Evolutionary conservation across 2,329 filamentous ascomycete genomes (phyloP).

Genomic region (Pestalotiopsis sp.): DNA sequence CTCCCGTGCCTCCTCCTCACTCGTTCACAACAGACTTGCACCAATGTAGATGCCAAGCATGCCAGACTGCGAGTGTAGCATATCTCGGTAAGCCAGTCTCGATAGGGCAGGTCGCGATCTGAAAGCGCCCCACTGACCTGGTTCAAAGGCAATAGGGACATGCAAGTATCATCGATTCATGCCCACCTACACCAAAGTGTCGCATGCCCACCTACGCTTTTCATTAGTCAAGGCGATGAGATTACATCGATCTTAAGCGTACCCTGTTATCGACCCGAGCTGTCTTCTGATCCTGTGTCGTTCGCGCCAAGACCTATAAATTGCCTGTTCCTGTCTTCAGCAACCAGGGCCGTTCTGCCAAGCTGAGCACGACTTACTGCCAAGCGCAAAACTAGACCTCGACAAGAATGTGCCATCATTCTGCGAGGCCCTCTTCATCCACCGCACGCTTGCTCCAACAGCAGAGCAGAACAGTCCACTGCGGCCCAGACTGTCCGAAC

Average conservation of each 20-base stretch:
- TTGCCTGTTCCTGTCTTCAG: conserved; percentile 14
- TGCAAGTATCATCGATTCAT: background rate
- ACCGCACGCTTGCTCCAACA: background rate
- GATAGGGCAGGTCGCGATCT: background rate
- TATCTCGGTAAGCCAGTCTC: conserved; percentile 8
- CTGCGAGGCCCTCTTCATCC: conserved; percentile 11
- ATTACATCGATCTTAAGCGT: background rate
- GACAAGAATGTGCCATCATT: conserved; percentile 34
- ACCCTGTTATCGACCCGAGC: background rate
- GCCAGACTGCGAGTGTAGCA: conserved; percentile 3
- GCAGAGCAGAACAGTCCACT: background rate
- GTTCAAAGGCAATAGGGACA: background rate
- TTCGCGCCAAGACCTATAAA: conserved; percentile 12
- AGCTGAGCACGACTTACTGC: conserved; percentile 12
- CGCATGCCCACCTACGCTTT: background rate
- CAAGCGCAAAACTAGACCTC: conserved; percentile 27
- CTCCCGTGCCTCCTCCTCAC: background rate
- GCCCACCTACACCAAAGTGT: background rate
- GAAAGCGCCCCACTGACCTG: background rate
- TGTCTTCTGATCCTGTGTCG: background rate
- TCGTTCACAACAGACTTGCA: background rate
- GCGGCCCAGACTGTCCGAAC: background rate
- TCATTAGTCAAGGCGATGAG: background rate
- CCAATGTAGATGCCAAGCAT: background rate
- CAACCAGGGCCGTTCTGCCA: conserved; percentile 9